These are phyloP conservation scores for Talaromyces liani DNA, from an alignment of 495 filamentous ascomycete species.

Conservation along the genomic window DNA sequence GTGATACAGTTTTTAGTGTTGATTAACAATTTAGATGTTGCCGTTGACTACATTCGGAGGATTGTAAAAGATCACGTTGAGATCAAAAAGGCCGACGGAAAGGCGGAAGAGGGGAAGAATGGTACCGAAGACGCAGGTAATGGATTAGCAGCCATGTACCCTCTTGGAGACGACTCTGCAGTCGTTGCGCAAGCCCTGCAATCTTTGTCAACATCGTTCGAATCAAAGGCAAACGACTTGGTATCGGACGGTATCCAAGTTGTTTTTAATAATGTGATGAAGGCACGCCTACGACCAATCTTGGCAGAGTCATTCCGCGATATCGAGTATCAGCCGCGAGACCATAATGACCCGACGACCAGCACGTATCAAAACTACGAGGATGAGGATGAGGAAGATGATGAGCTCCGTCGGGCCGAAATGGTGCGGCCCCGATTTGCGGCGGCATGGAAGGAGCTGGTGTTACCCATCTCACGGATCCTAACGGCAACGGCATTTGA, in stretches of 20 bases:
- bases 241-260: conserved; percentile 75
- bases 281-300: conserved; percentile 76
- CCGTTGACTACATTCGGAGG: conserved; percentile 79
- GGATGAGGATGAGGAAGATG: conserved; percentile 25
- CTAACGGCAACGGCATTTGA: conserved; percentile 67
- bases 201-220: conserved; percentile 62
- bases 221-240: conserved; percentile 69
- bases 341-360: conserved; percentile 34
- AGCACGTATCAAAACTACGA: conserved; percentile 25
- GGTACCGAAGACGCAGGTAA: conserved; percentile 12
- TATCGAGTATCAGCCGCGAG: conserved; percentile 62
- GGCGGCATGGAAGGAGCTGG: conserved; percentile 74
- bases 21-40: conserved; percentile 90
- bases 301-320: conserved; percentile 86
- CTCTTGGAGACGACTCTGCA: conserved; percentile 63
- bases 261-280: conserved; percentile 81
- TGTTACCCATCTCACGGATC: conserved; percentile 75
- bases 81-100: conserved; percentile 21
- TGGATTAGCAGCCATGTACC: conserved; percentile 60
- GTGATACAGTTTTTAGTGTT: conserved; percentile 82
- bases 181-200: conserved; percentile 60
- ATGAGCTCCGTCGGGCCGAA: conserved; percentile 34
- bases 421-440: conserved; percentile 70
- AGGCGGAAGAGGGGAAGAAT: conserved; percentile 12
- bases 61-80: conserved; percentile 66